Evolutionary conservation across 306 rosid genomes (phyloP), one percentile per base, ranked within the genome.

Genomic region (Corylus avellana): DNA sequence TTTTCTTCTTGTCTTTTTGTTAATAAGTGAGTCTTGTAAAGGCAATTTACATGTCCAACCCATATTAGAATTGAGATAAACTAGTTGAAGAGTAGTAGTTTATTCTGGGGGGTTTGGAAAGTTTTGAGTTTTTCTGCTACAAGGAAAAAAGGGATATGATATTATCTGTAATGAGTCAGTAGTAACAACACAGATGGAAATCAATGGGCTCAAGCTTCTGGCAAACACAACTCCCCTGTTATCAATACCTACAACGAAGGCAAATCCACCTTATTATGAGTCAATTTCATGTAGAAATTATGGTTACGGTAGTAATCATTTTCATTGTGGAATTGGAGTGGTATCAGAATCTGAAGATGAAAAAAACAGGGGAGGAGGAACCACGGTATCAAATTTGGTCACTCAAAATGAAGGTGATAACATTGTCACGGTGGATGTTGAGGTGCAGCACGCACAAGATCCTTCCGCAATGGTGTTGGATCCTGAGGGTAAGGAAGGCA

Each of bases 141-240:
- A 75, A 78, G 79, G 87, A 77, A 78, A 82, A 79, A 83, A 66
- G 77, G 77, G 72, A 73, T 61, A 90, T 82, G 86, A 22, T 22
- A 22, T 22, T 22, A 22, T 87, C 70, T 87, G 83, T 80, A 89
- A 89, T 32, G 97, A 91, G 25, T 73, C 94, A 68, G 77, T 87
- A 22, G 92, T 88, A 73, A 80, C 81, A 6, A 86, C 90, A 79
- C 93, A 84, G 35, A 78, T 82, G 84, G 94, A 89, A 77, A 88
- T 89, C 78, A 80, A 86, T 53, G 97, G 90, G 67, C 79, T 92
- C 72, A 91, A 88, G 77, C 85, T 88, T 68, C 81, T 89, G 85
- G 87, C 90, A n/a, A 92, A 88, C 76, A 78, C 91, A 4, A 85
- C 96, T 20, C 62, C 92, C 72, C 82, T 88, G 81, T 82, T 87